Conservation (phyloP, 768 basidiomycete genomes). For the Suillus lakei region DNA sequence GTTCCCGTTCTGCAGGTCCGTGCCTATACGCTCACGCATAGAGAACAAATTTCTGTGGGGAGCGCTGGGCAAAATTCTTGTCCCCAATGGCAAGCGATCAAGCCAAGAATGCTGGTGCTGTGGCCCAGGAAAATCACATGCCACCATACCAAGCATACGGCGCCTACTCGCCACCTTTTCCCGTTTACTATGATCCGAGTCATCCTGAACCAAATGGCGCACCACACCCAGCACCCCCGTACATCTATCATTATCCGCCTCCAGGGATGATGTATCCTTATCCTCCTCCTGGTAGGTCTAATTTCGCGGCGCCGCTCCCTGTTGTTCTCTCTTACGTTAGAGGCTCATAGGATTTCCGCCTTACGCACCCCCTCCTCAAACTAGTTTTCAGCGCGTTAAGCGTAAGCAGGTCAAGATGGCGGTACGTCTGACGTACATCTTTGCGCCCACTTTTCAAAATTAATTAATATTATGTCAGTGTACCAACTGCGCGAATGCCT, state of each 20-base stretch:
- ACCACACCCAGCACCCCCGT: conserved; percentile 32
- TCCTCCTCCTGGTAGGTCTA: conserved; percentile 40
- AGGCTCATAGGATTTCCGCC: conserved; percentile 33
- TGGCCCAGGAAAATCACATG: conserved; percentile 39
- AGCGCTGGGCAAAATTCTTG: conserved; percentile 31
- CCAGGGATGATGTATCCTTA: conserved; percentile 51
- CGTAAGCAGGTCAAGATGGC: conserved; percentile 66
- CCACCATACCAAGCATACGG: conserved; percentile 34
- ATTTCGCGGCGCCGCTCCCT: neutral
- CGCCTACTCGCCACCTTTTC: conserved; percentile 37
- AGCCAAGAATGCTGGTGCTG: conserved; percentile 38
- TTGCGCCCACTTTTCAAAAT: conserved; percentile 7
- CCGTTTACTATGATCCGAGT: conserved; percentile 36
- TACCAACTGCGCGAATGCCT: conserved; percentile 61
- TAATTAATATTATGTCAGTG: conserved; percentile 39
- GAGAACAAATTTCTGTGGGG: conserved; percentile 26
- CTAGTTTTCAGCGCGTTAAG: conserved; percentile 40
- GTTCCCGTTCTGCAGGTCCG: conserved; percentile 21
- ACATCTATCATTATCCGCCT: conserved; percentile 43
- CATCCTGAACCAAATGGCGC: conserved; percentile 38
- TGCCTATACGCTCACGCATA: conserved; percentile 38
- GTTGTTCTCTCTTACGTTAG: conserved; percentile 16
- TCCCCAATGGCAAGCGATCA: conserved; percentile 38
- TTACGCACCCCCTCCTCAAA: conserved; percentile 23
- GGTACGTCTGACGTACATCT: conserved; percentile 37